Evolutionary conservation across 2,329 filamentous ascomycete species (phyloP).

Genomic region (Aphanoascus verrucosus): DNA sequence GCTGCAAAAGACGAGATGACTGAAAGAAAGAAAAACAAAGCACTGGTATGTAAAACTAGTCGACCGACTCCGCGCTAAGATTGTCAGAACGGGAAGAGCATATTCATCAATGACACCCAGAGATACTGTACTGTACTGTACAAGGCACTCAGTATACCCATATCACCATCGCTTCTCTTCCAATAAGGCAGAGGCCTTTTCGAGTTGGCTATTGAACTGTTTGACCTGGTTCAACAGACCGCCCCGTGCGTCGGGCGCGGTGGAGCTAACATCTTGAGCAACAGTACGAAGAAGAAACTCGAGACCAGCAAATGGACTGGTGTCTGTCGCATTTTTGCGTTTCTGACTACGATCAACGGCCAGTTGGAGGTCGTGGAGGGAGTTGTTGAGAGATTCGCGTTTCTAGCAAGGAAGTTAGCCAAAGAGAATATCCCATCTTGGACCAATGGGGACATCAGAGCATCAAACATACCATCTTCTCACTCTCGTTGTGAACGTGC

Average conservation of each 20-base stretch:
- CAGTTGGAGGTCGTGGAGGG: constrained; percentile 33
- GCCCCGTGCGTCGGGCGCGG: constrained; percentile 29
- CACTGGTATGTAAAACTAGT: no score
- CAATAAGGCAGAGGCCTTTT: constrained; percentile 15
- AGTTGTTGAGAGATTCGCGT: constrained; percentile 34
- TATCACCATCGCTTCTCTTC: neutral
- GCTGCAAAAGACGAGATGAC: no score
- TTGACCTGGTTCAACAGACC: constrained; percentile 34
- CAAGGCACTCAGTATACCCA: no score
- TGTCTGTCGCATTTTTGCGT: constrained; percentile 15
- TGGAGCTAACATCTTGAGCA: constrained; percentile 33
- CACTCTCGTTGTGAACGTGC: constrained; percentile 32
- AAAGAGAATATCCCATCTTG: neutral
- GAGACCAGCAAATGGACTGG: constrained; percentile 26
- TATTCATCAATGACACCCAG: neutral
- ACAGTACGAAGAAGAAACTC: constrained; percentile 36
- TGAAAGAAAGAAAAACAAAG: no score
- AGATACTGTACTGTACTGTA: neutral
- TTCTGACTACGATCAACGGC: constrained; percentile 31
- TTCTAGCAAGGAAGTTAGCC: constrained; percentile 20
- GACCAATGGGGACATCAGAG: neutral
- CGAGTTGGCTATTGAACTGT: constrained; percentile 35
- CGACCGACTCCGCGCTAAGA: no score
- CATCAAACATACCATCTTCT: constrained; percentile 25
- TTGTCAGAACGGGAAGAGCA: neutral